These are phyloP conservation scores for Oryza glaberrima DNA, from an alignment of 176 grass and related monocot species.

Conservation along the genomic window DNA sequence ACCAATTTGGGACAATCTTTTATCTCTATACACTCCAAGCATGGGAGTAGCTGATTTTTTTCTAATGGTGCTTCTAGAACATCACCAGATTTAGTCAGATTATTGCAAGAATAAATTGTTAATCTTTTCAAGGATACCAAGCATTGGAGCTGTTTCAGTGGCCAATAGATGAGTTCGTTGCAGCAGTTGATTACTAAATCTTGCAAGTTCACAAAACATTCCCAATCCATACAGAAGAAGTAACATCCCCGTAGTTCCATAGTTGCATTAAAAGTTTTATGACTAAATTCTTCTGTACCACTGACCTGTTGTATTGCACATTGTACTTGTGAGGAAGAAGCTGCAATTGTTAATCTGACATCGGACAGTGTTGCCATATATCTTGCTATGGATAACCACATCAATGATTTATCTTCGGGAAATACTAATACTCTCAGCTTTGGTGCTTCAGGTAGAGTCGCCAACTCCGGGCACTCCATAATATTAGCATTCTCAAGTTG, in stretches of 20 bases:
- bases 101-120: neutral
- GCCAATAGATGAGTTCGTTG: conserved; percentile 11
- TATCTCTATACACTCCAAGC: neutral
- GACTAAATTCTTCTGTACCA: too few relatives aligned
- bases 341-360: too few relatives aligned
- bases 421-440: too few relatives aligned
- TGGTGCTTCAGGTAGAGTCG: conserved; percentile 6
- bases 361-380: too few relatives aligned
- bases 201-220: neutral
- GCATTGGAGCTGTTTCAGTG: neutral
- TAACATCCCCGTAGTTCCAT: too few relatives aligned
- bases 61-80: neutral
- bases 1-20: neutral
- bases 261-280: too few relatives aligned
- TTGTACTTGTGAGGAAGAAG: too few relatives aligned
- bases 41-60: conserved; percentile 7
- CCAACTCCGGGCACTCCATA: conserved; percentile 19
- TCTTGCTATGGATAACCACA: too few relatives aligned
- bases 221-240: neutral
- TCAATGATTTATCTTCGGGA: too few relatives aligned
- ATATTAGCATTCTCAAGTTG: conserved; percentile 23
- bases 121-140: conserved; percentile 14
- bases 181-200: neutral
- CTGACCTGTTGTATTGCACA: too few relatives aligned
- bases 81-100: neutral